Evolutionary conservation across 257 asterid species (phyloP).

Genomic region (Solanum chiquidenum): DNA sequence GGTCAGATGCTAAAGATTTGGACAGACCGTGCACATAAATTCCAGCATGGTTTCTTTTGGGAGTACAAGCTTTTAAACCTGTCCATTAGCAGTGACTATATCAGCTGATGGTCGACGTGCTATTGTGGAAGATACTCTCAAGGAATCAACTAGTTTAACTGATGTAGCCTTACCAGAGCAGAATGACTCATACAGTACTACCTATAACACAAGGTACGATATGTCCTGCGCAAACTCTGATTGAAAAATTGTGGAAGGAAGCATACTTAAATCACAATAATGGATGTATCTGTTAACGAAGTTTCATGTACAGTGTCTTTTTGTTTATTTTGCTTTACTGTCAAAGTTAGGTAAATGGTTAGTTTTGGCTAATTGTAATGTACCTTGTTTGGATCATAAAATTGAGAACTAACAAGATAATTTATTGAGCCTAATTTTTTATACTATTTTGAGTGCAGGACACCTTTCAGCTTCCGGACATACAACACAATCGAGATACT

Average conservation of each 20-base stretch:
- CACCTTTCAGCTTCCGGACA: too few relatives aligned
- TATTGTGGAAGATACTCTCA: constrained; percentile 79
- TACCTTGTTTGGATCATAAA: background rate
- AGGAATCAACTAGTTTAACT: constrained; percentile 75
- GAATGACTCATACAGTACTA: constrained; percentile 53
- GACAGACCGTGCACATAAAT: constrained; percentile 79
- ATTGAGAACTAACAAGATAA: too few relatives aligned
- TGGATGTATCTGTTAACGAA: background rate
- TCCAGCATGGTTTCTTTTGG: constrained; percentile 84
- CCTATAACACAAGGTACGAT: constrained; percentile 74
- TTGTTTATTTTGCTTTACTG: background rate
- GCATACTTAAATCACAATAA: constrained; percentile 60
- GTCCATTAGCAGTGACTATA: constrained; percentile 69
- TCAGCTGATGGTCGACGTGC: constrained; percentile 88
- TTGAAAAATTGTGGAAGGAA: constrained; percentile 88
- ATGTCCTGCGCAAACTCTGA: constrained; percentile 50
- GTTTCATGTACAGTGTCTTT: background rate
- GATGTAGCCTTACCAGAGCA: constrained; percentile 36
- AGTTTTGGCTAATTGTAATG: background rate
- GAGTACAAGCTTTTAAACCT: constrained; percentile 49
- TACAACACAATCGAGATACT: too few relatives aligned
- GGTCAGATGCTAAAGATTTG: constrained; percentile 92
- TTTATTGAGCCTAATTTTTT: too few relatives aligned
- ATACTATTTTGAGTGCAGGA: background rate
- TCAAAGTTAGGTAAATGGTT: background rate